Evolutionary conservation across 2,329 filamentous ascomycete genomes (phyloP).

Genomic region (Endocalyx cinctus): DNA sequence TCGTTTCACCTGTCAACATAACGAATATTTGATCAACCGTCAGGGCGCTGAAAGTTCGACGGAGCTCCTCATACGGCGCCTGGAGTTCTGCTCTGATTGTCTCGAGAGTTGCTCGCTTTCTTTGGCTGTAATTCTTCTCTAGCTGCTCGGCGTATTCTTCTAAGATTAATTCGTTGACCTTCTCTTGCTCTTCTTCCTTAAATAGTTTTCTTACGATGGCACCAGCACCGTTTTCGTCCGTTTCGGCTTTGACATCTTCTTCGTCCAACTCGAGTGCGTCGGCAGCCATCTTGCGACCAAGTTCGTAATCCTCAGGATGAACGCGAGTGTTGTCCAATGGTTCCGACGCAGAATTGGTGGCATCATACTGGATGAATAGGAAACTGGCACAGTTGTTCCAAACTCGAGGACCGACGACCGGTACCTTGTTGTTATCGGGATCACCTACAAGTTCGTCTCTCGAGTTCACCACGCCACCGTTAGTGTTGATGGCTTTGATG

Average conservation of each 20-base stretch:
- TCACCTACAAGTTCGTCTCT: constrained; percentile 87
- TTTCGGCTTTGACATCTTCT: constrained; percentile 94
- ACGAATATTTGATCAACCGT: constrained; percentile 80
- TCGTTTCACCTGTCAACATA: constrained; percentile 92
- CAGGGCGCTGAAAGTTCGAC: constrained; percentile 70
- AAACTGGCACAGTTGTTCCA: constrained; percentile 98
- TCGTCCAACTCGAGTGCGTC: constrained; percentile 95
- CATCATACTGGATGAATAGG: constrained; percentile 82
- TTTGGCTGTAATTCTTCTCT: constrained; percentile 86
- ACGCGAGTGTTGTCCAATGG: constrained; percentile 96
- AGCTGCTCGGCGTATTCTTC: constrained; percentile 97
- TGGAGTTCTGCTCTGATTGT: constrained; percentile 93
- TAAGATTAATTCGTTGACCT: constrained; percentile 91
- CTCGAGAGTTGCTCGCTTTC: constrained; percentile 92
- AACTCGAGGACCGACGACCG: constrained; percentile 81
- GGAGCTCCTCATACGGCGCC: constrained; percentile 88
- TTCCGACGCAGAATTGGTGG: constrained; percentile 76
- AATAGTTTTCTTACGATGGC: constrained; percentile 95
- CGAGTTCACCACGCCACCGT: constrained; percentile 79
- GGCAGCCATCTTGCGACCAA: constrained; percentile 96
- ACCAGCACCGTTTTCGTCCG: constrained; percentile 81
- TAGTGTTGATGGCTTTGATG: constrained; percentile 85
- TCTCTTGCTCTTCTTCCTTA: constrained; percentile 87
- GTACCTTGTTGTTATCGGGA: constrained; percentile 69
- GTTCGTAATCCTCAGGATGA: constrained; percentile 96